phyloP scores from a whole-genome alignment of 129 eudicot genomes.

The Sambucus nigra region DNA sequence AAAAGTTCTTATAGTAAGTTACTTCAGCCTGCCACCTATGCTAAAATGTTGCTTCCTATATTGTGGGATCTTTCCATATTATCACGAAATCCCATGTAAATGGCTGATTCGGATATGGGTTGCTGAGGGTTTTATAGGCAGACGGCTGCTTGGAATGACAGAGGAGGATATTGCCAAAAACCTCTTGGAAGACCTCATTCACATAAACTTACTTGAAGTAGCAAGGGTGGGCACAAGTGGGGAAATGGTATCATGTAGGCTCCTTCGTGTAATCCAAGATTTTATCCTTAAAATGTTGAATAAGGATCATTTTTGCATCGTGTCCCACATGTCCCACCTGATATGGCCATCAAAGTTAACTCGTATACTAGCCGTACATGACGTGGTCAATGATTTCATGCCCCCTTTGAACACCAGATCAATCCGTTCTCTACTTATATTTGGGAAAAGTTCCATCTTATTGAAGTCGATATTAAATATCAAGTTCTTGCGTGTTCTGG shows the following conservation, averaged over 20 bases:
- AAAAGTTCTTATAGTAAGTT: slow-evolving; percentile 15
- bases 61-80: slow-evolving; percentile 9
- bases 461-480: slow-evolving; percentile 6
- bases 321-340: slow-evolving; percentile 3
- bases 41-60: slow-evolving; percentile 12
- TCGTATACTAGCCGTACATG: slow-evolving; percentile 14
- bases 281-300: slow-evolving; percentile 14
- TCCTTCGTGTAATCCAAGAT: slow-evolving; percentile 3
- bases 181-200: slow-evolving; percentile 12
- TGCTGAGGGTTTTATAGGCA: slow-evolving; percentile 14
- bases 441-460: slow-evolving; percentile 5
- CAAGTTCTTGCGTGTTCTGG: slow-evolving; percentile 12
- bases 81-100: slow-evolving; percentile 8
- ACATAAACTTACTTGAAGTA: slow-evolving; percentile 6
- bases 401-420: neutral
- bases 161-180: slow-evolving; percentile 11
- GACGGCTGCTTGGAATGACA: slow-evolving; percentile 10
- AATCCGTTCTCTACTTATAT: slow-evolving; percentile 13
- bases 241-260: slow-evolving; percentile 14
- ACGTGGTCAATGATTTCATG: slow-evolving; percentile 1
- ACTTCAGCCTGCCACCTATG: slow-evolving; percentile 11
- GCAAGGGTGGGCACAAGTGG: slow-evolving; percentile 10
- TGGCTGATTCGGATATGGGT: slow-evolving; percentile 16
- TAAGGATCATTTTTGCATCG: neutral
- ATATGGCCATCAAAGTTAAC: slow-evolving; percentile 11